A percentile compares a stretch with the other conserved stretches of the same genome.
Conservation (phyloP, 2,329 filamentous ascomycete genomes). For the Fusarium clavum region DNA sequence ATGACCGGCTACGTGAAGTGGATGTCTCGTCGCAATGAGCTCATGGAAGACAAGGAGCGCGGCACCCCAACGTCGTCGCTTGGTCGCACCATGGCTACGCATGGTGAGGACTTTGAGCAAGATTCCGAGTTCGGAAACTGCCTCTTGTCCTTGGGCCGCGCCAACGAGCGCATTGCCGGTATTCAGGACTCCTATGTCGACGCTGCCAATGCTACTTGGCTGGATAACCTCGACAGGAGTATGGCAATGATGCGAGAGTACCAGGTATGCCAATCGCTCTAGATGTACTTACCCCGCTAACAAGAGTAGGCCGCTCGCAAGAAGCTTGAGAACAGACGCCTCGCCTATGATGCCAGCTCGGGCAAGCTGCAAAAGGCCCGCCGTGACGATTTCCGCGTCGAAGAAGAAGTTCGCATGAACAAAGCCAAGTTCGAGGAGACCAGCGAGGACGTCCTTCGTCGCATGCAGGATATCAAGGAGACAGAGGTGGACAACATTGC, state of each 20-base stretch:
- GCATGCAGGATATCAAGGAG: conserved; percentile 98
- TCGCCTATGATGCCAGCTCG: conserved; percentile 91
- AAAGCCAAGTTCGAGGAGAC: conserved; percentile 98
- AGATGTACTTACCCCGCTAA: conserved; percentile 10
- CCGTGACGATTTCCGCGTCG: conserved; percentile 90
- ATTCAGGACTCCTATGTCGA: conserved; percentile 86
- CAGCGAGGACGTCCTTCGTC: conserved; percentile 87
- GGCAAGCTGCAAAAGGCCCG: conserved; percentile 94
- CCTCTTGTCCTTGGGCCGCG: conserved; percentile 80
- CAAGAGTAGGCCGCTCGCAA: conserved; percentile 76
- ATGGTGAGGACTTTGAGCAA: conserved; percentile 92
- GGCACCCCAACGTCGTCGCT: conserved; percentile 81
- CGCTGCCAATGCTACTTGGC: conserved; percentile 83
- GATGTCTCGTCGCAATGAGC: conserved; percentile 83
- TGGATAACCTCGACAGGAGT: conserved; percentile 90
- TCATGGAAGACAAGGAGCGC: conserved; percentile 86
- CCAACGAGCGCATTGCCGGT: conserved; percentile 87
- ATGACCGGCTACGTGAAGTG: conserved; percentile 91
- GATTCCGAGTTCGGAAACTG: conserved; percentile 93
- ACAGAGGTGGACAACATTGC: conserved; percentile 84
- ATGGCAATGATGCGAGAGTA: conserved; percentile 98
- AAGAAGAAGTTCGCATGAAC: conserved; percentile 90
- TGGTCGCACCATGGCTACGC: conserved; percentile 85
- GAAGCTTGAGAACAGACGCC: conserved; percentile 89
- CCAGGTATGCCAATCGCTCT: conserved; percentile 69